Evolutionary conservation across 2,329 filamentous ascomycete species (phyloP).

Genomic region (Tothia fuscella): DNA sequence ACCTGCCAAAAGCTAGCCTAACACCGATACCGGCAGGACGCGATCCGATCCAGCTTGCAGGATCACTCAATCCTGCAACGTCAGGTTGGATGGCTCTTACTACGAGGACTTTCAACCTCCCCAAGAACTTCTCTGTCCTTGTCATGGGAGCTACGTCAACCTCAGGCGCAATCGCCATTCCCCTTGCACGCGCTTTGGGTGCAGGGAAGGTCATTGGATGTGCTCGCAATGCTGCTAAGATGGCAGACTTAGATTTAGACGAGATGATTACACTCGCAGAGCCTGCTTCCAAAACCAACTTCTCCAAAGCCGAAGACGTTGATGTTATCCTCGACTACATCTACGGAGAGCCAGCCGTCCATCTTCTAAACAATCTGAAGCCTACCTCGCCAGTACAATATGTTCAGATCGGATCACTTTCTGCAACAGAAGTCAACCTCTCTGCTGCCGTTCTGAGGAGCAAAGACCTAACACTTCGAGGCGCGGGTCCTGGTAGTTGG

Average conservation of each 20-base stretch:
- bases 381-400: conserved; percentile 37
- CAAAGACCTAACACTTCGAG: conserved; percentile 37
- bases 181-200: conserved; percentile 36
- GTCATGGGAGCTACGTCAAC: conserved; percentile 43
- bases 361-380: conserved; percentile 31
- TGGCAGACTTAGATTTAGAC: conserved; percentile 36
- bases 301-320: conserved; percentile 32
- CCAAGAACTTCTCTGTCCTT: conserved; percentile 35
- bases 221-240: conserved; percentile 33
- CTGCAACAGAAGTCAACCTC: conserved; percentile 27
- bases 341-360: conserved; percentile 35
- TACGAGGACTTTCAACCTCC: conserved; percentile 29
- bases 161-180: conserved; percentile 39
- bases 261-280: conserved; percentile 31
- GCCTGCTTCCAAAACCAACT: conserved; percentile 33
- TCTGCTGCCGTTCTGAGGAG: conserved; percentile 35
- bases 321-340: conserved; percentile 48
- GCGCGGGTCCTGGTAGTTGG: conserved; percentile 36
- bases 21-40: conserved; percentile 33
- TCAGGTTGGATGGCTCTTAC: conserved; percentile 47
- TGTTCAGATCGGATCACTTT: conserved; percentile 40
- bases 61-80: conserved; percentile 42
- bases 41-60: conserved; percentile 40
- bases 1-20: conserved; percentile 29
- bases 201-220: conserved; percentile 40